Evolutionary conservation across 352 stramenopile species (phyloP).

Genomic region (Globisporangium lucens): DNA sequence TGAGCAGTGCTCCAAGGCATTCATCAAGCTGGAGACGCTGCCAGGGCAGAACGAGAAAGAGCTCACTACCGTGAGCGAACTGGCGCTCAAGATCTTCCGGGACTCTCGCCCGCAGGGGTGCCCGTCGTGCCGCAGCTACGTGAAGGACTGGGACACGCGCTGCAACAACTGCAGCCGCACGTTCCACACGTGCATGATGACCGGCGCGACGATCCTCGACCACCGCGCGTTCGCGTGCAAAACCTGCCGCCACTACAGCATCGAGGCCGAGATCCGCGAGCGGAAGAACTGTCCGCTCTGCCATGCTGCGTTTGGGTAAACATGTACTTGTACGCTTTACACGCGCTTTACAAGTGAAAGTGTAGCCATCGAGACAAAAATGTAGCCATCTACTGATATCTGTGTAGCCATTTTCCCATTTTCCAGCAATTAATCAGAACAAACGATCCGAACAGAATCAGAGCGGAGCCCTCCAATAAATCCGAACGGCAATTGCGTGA

Average conservation of each 20-base stretch:
- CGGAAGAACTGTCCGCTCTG: constrained; percentile 88
- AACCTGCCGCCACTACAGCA: constrained; percentile 83
- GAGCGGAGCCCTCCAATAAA: neutral
- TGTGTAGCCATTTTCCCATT: neutral
- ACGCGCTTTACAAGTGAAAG: too few species aligned
- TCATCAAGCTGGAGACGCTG: constrained; percentile 92
- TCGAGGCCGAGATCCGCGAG: constrained; percentile 82
- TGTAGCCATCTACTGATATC: too few species aligned
- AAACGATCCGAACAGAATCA: neutral
- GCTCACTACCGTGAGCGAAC: constrained; percentile 49
- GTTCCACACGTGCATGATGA: constrained; percentile 80
- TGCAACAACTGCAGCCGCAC: constrained; percentile 75
- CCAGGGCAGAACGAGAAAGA: constrained; percentile 60
- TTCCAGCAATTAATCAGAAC: neutral
- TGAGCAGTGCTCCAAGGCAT: constrained; percentile 88
- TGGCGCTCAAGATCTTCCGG: constrained; percentile 88
- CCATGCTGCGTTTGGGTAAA: constrained; percentile 53
- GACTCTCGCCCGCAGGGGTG: constrained; percentile 72
- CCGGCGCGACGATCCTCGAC: constrained; percentile 67
- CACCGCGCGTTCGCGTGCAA: constrained; percentile 80
- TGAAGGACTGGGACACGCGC: constrained; percentile 85
- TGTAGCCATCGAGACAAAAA: neutral
- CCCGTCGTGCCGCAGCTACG: constrained; percentile 69
- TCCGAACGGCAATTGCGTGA: neutral
- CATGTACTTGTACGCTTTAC: neutral